Evolutionary conservation across 1,284 basidiomycete genomes (phyloP).

Genomic region (Anthracocystis panici-leucophaei): DNA sequence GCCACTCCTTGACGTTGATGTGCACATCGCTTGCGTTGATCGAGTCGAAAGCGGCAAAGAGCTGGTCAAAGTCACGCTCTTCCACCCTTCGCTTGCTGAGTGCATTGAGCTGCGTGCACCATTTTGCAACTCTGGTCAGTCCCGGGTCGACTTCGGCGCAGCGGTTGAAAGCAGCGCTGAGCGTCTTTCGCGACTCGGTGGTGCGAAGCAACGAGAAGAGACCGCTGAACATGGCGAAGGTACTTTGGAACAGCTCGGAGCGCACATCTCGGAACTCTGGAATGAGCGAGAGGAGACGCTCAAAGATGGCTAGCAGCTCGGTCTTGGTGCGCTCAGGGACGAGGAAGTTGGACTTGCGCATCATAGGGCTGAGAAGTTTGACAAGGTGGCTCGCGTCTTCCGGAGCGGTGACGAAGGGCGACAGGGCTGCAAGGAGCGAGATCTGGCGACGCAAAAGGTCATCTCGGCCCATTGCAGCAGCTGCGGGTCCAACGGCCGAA

Average conservation of each 20-base stretch:
- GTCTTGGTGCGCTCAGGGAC: slow-evolving; percentile 89
- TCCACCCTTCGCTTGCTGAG: slow-evolving; percentile 85
- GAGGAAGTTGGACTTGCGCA: slow-evolving; percentile 81
- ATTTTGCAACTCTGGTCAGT: slow-evolving; percentile 48
- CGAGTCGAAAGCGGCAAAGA: slow-evolving; percentile 80
- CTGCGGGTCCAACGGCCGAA: slow-evolving; percentile 76
- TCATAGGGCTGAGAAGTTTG: slow-evolving; percentile 81
- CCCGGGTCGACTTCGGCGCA: slow-evolving; percentile 55
- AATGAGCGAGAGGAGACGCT: slow-evolving; percentile 80
- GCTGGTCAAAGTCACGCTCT: slow-evolving; percentile 91
- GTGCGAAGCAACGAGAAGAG: slow-evolving; percentile 60
- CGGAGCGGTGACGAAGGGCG: slow-evolving; percentile 79
- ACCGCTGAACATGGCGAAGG: slow-evolving; percentile 59
- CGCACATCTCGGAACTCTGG: slow-evolving; percentile 73
- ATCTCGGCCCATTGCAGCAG: slow-evolving; percentile 74
- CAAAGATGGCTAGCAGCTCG: slow-evolving; percentile 83
- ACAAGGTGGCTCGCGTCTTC: slow-evolving; percentile 82
- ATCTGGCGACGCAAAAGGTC: slow-evolving; percentile 87
- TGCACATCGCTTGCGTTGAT: slow-evolving; percentile 78
- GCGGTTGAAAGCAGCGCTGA: slow-evolving; percentile 58
- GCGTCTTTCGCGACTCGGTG: slow-evolving; percentile 45
- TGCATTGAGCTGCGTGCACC: slow-evolving; percentile 77
- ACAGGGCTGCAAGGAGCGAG: slow-evolving; percentile 81
- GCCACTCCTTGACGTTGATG: slow-evolving; percentile 76
- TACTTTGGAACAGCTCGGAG: slow-evolving; percentile 46